Conservation (phyloP, 2,329 filamentous ascomycete genomes). For the Exophiala aquamarina region DNA sequence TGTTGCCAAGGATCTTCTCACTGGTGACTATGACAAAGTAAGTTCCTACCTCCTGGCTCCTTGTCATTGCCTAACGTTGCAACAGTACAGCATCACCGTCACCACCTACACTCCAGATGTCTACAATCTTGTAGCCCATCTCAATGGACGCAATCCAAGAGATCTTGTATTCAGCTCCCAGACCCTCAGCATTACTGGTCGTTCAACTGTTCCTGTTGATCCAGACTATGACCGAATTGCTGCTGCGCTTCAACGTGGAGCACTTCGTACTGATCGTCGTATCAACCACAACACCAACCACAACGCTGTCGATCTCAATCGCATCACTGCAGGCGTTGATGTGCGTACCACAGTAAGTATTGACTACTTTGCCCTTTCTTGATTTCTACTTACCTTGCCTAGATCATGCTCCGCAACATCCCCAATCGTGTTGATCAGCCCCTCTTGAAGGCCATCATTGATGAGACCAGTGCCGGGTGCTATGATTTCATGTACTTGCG, state of each 20-base stretch:
- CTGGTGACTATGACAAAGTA: slow-evolving; percentile 27
- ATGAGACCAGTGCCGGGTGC: slow-evolving; percentile 73
- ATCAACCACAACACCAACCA: slow-evolving; percentile 35
- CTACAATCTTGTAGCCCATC: slow-evolving; percentile 1
- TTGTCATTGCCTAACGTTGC: too few species aligned
- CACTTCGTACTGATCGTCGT: slow-evolving; percentile 17
- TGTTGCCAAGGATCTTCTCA: slow-evolving; percentile 36
- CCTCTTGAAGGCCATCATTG: slow-evolving; percentile 75
- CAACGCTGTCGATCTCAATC: slow-evolving; percentile 45
- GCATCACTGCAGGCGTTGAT: slow-evolving; percentile 61
- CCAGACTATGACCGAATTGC: slow-evolving; percentile 33
- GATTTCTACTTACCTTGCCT: slow-evolving; percentile 13
- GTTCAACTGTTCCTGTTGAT: slow-evolving; percentile 39
- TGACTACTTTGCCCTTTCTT: background rate
- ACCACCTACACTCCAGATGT: slow-evolving; percentile 16
- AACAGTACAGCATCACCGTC: slow-evolving; percentile 3
- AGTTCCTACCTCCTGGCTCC: too few species aligned
- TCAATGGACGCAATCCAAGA: too few species aligned
- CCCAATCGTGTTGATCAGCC: slow-evolving; percentile 80
- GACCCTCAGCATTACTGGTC: slow-evolving; percentile 37
- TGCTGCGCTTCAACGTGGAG: slow-evolving; percentile 18
- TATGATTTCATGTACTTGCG: slow-evolving; percentile 96
- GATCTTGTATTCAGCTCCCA: too few species aligned
- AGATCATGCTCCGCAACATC: slow-evolving; percentile 95
- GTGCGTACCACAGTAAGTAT: slow-evolving; percentile 70